Percentiles rank a stretch among this genome's conserved stretches.
Conservation (phyloP, 306 rosid genomes). For the Carpinus viminea region DNA sequence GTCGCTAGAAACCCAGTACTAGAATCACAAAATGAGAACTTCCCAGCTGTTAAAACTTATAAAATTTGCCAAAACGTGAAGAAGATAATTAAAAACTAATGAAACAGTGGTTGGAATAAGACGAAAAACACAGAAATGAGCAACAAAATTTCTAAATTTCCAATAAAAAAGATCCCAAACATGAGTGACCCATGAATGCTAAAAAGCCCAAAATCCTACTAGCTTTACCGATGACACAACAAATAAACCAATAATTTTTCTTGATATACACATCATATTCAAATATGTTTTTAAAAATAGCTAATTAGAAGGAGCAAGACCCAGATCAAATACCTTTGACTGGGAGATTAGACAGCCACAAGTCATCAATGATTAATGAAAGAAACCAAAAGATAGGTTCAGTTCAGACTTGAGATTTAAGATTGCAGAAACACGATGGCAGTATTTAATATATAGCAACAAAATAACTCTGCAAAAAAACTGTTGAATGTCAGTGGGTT, state of each 20-base stretch:
- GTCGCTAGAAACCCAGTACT: slow-evolving; percentile 26
- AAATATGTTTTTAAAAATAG: background rate
- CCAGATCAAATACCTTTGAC: slow-evolving; percentile 59
- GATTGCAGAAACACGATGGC: slow-evolving; percentile 23
- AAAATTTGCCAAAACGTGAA: slow-evolving; percentile 15
- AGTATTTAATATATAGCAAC: slow-evolving; percentile 15
- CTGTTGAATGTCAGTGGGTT: slow-evolving; percentile 44
- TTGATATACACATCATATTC: background rate
- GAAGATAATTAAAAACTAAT: slow-evolving; percentile 31
- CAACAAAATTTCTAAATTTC: slow-evolving; percentile 18
- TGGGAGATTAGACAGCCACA: slow-evolving; percentile 25
- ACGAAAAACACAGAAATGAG: background rate
- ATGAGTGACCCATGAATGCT: slow-evolving; percentile 38
- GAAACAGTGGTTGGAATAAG: slow-evolving; percentile 46
- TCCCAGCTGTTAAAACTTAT: slow-evolving; percentile 3
- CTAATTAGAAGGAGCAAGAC: slow-evolving; percentile 18
- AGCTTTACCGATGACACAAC: slow-evolving; percentile 9
- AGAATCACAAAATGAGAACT: slow-evolving; percentile 23
- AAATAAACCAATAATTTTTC: background rate
- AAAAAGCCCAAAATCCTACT: slow-evolving; percentile 28
- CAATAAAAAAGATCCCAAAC: slow-evolving; percentile 24
- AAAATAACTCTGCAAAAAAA: slow-evolving; percentile 37
- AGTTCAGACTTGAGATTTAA: slow-evolving; percentile 35
- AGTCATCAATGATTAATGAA: slow-evolving; percentile 18
- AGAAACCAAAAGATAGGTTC: slow-evolving; percentile 29